Conservation (phyloP, 1,284 basidiomycete genomes). For the Marasmius fiardii region DNA sequence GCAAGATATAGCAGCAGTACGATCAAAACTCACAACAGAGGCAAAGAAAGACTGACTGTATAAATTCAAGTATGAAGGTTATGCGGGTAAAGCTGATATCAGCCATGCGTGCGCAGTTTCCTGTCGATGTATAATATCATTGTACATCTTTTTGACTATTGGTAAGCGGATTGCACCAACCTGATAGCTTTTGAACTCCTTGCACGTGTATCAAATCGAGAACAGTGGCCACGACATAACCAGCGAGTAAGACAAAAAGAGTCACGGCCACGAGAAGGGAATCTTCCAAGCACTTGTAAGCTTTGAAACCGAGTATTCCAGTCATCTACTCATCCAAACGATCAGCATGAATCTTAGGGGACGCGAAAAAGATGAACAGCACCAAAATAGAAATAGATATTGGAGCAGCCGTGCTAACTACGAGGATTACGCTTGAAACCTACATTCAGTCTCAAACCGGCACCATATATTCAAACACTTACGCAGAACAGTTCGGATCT, state of each 20-base stretch:
- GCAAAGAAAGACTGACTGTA: constrained; percentile 56
- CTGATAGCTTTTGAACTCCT: constrained; percentile 42
- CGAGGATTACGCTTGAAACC: constrained; percentile 33
- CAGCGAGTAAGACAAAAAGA: constrained; percentile 38
- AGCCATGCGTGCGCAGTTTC: constrained; percentile 33
- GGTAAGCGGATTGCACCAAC: constrained; percentile 24
- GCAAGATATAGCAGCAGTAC: background rate
- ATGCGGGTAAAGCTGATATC: constrained; percentile 38
- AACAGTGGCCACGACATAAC: constrained; percentile 38
- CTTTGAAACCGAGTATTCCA: constrained; percentile 63
- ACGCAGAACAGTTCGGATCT: constrained; percentile 33
- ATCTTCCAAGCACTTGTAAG: constrained; percentile 60
- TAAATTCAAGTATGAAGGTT: constrained; percentile 47
- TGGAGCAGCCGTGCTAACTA: constrained; percentile 33
- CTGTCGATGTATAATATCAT: constrained; percentile 19
- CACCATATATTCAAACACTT: background rate
- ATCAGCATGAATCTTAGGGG: background rate
- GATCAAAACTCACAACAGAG: constrained; percentile 50
- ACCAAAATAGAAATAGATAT: constrained; percentile 48
- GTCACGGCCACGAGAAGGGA: constrained; percentile 46
- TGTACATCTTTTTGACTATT: background rate
- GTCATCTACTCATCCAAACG: constrained; percentile 42
- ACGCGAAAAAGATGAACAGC: constrained; percentile 4
- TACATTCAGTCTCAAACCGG: background rate
- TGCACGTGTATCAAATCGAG: constrained; percentile 38